Evolutionary conservation across 148 eudicot species (phyloP).

Genomic region (Chenopodium berlandieri): DNA sequence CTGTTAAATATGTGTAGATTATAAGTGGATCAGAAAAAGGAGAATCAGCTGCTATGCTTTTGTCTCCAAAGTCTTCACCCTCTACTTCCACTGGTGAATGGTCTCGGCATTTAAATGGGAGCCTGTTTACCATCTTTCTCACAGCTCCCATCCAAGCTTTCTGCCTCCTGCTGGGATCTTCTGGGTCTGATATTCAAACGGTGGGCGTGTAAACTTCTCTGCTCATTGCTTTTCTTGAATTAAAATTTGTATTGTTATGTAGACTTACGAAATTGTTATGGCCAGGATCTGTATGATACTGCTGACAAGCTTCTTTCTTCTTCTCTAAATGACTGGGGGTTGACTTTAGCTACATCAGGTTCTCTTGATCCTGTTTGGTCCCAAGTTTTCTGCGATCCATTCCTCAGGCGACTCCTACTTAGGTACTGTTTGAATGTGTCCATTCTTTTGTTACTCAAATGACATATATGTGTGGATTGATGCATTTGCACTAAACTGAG

Average conservation of each 20-base stretch:
- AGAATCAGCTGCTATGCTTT: conserved; percentile 68
- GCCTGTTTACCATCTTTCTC: conserved; percentile 80
- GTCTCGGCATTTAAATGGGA: conserved; percentile 58
- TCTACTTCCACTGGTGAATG: conserved; percentile 47
- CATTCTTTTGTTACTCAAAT: background rate
- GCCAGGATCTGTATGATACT: conserved; percentile 55
- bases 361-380: conserved; percentile 82
- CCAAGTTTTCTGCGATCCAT: conserved; percentile 75
- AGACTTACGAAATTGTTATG: conserved; percentile 14
- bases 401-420: conserved; percentile 69
- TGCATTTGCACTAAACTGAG: background rate
- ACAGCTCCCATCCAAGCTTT: conserved; percentile 81
- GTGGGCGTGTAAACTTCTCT: conserved; percentile 33
- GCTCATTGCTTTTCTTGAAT: background rate
- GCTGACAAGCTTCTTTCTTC: conserved; percentile 64
- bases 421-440: conserved; percentile 41
- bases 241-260: background rate
- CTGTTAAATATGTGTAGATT: conserved; percentile 42
- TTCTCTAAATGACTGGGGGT: conserved; percentile 61
- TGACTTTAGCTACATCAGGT: conserved; percentile 49
- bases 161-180: conserved; percentile 63
- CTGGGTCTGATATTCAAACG: conserved; percentile 60
- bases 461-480: background rate
- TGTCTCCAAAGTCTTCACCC: conserved; percentile 59
- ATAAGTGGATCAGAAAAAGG: conserved; percentile 79